Base-by-base conservation (phyloP, 2,329 filamentous ascomycete species). In the Beauveria bassiana region DNA sequence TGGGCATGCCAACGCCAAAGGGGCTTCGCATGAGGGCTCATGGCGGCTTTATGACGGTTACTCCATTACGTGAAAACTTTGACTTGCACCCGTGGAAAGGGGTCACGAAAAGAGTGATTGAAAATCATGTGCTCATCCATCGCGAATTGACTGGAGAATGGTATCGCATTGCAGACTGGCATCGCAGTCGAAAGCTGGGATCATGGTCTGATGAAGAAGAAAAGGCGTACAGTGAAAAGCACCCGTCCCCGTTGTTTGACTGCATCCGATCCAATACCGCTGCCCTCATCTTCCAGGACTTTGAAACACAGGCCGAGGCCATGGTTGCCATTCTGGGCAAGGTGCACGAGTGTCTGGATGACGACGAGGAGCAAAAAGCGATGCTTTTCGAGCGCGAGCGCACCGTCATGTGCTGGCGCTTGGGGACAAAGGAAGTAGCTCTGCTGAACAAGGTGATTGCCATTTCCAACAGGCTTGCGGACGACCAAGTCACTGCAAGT, bases 161-260 rank as follows among this genome's bases (percentile, higher is more conserved):
- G 67, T 64, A 63, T 18, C 65, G 65, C 10, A 56, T 65, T 14
- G 40, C 65, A 1, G 66, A 68, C 52, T 65, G 63, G 65, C 67
- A 68, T 38, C 65, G 65, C 26, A 62, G 47, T 43, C 61, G 49
- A 45, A 68, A 68, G n/a, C 18, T 67, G 3, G 26, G 51, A 0
- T 26, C 31, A 16, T 68, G 66, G 66, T 66, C 66, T 7, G 31
- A 46, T 1, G 61, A 66, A 14, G 61, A 69, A 43, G 50, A 38
- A 3, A 14, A 47, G 3, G 65, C 62, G 12, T 64, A 64, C 57
- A 63, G 67, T 22, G 54, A 40, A 16, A 28, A 56, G 43, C 28
- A 61, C 20, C 56, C 64, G 3, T 16, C 38, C 4, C 66, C 66
- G 1, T 55, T 69, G 7, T 66, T 65, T 49, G 63, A 63, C 22